A percentile compares a stretch with the other conserved stretches of the same genome.
phyloP scores from a whole-genome alignment of 768 basidiomycete genomes.

The Russula vinacea region DNA sequence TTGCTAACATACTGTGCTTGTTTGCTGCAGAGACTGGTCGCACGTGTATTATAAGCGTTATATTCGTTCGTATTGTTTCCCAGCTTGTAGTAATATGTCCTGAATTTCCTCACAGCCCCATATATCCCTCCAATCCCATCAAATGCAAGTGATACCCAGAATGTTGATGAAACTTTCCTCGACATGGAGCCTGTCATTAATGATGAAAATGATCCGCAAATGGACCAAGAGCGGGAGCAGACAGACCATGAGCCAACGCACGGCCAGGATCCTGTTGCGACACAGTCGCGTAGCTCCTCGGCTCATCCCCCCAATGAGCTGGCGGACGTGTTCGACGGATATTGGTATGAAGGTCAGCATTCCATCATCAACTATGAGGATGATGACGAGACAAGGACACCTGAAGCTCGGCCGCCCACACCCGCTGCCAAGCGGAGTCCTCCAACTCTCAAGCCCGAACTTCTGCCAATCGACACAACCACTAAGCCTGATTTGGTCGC shows the following conservation, averaged over 20 bases:
- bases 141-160: conserved; percentile 93
- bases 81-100: conserved; percentile 13
- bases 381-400: conserved; percentile 38
- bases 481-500: too few relatives aligned
- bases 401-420: too few relatives aligned
- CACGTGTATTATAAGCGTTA: conserved; percentile 94
- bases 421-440: too few relatives aligned
- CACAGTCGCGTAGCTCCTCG: conserved; percentile 76
- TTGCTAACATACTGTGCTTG: conserved; percentile 23
- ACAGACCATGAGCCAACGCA: conserved; percentile 71
- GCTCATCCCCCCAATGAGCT: conserved; percentile 53
- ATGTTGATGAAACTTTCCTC: conserved; percentile 96
- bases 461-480: too few relatives aligned
- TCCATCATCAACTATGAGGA: conserved; percentile 63
- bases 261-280: conserved; percentile 70
- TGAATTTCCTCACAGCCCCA: conserved; percentile 54
- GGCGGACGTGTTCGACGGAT: conserved; percentile 90
- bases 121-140: conserved; percentile 89
- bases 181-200: conserved; percentile 93
- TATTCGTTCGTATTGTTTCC: conserved; percentile 61
- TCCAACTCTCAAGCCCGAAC: too few relatives aligned
- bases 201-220: conserved; percentile 64
- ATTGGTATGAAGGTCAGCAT: conserved; percentile 86
- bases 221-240: conserved; percentile 63
- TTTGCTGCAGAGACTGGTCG: conserved; percentile 72